Base-by-base conservation (phyloP, 768 basidiomycete genomes). In the Hericium erinaceus region DNA sequence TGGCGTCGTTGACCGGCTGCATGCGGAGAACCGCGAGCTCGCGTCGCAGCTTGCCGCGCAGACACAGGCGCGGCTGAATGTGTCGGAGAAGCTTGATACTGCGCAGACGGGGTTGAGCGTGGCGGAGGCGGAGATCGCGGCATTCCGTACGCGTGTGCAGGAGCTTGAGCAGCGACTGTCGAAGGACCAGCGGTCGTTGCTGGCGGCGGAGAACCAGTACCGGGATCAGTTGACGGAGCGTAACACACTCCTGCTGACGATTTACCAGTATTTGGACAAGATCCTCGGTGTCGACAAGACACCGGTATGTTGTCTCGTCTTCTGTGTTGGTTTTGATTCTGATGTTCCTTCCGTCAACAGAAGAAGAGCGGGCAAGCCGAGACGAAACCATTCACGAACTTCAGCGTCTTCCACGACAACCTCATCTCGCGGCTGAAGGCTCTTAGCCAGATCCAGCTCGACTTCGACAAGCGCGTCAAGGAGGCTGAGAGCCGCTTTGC, bases 261-360 rank as follows among this genome's bases (percentile, higher is more conserved):
- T 97, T 28, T 97, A 92, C 69, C 93, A 97, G 72, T 94, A 95
- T 67, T 80, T 95, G 78, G 95, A 97, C 64, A 90, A 88, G 75
- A 92, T 97, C 62, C 76, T 95, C 16, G 93, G 93, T 0, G 85
- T 91, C 20, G 90, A 93, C 67, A 91, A 87, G 76, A 87, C 86
- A 0, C 84, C 87, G 40, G 89, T 92, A 63, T 63, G 87, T 76
- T 33, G 6, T 11, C 37, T 58, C 28, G n/a, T n/a, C n/a, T n/a
- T n/a, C n/a, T n/a, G n/a, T n/a, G n/a, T n/a, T n/a, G n/a, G n/a
- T n/a, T n/a, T n/a, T n/a, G n/a, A n/a, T n/a, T n/a, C n/a, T n/a
- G n/a, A n/a, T 26, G 22, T 22, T 9, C 3, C 20, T 51, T 20
- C 44, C 1, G 50, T 26, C 16, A 58, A 41, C 65, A 89, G 89